These are phyloP conservation scores for Toxicodendron radicans DNA, from an alignment of 345 rosid genomes.

Conservation along the genomic window DNA sequence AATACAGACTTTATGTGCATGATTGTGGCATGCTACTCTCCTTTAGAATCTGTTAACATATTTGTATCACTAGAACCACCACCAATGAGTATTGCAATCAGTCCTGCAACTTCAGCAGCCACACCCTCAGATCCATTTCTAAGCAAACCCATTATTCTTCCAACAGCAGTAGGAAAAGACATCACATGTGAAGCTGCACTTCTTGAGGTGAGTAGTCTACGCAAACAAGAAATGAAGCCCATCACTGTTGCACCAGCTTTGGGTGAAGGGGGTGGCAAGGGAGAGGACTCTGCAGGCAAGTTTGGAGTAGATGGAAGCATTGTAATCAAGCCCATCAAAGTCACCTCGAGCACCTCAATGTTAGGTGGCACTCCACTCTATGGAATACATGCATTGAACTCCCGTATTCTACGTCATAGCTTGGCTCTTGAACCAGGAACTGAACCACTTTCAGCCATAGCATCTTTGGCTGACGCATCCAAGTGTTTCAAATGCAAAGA, in stretches of 20 bases:
- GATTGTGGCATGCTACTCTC: too few relatives aligned
- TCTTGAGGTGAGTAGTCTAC: too few relatives aligned
- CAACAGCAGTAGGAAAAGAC: slow-evolving; percentile 99
- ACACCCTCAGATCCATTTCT: slow-evolving; percentile 98
- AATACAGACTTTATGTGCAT: too few relatives aligned
- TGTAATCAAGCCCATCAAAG: too few relatives aligned
- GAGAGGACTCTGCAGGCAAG: too few relatives aligned
- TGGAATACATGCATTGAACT: slow-evolving; percentile 93
- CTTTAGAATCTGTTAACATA: slow-evolving; percentile 42
- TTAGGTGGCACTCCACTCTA: slow-evolving; percentile 81
- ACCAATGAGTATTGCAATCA: slow-evolving; percentile 86
- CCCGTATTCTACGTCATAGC: slow-evolving; percentile 97
- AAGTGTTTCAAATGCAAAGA: slow-evolving; percentile 92
- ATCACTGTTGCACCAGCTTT: too few relatives aligned
- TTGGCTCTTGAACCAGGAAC: slow-evolving; percentile 95
- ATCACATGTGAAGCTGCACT: slow-evolving; percentile 95
- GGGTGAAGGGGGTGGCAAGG: too few relatives aligned
- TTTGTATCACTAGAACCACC: slow-evolving; percentile 72
- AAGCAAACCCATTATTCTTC: slow-evolving; percentile 98
- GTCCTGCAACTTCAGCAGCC: slow-evolving; percentile 91
- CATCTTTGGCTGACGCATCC: slow-evolving; percentile 97
- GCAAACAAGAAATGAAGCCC: too few relatives aligned
- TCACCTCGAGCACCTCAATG: slow-evolving; percentile 93
- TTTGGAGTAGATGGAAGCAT: too few relatives aligned
- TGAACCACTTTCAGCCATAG: slow-evolving; percentile 96